Percentiles rank a stretch among this genome's conserved stretches.
Evolutionary conservation across 1,284 basidiomycete species (phyloP).

Genomic region (Rhizoctonia solani): DNA sequence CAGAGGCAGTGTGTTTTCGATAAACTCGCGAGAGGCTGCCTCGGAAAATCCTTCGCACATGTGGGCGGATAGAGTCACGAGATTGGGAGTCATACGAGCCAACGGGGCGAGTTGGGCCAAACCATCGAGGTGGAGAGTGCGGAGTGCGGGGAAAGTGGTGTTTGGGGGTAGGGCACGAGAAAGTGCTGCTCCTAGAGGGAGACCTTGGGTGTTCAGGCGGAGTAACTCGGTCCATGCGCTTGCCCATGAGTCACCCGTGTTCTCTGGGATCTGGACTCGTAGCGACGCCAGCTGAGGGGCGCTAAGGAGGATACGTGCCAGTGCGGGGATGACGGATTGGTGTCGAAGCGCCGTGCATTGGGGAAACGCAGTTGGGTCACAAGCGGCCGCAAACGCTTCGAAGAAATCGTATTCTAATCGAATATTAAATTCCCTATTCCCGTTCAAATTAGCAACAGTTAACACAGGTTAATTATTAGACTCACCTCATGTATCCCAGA

Average conservation of each 20-base stretch:
- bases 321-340: neutral
- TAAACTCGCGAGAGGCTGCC: constrained; percentile 9
- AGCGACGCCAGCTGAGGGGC: constrained; percentile 5
- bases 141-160: constrained; percentile 23
- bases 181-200: constrained; percentile 9
- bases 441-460: neutral
- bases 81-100: constrained; percentile 12
- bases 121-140: constrained; percentile 16
- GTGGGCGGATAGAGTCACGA: constrained; percentile 12
- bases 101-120: constrained; percentile 9
- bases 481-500: constrained; percentile 24
- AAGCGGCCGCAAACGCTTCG: constrained; percentile 16
- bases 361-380: neutral
- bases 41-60: constrained; percentile 28
- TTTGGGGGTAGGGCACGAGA: constrained; percentile 13
- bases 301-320: constrained; percentile 26
- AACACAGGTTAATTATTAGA: neutral
- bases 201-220: constrained; percentile 10
- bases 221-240: constrained; percentile 22
- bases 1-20: constrained; percentile 1
- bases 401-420: constrained; percentile 27
- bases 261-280: constrained; percentile 19
- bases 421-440: constrained; percentile 17
- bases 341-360: neutral
- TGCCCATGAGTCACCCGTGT: neutral